These are phyloP conservation scores for Hymenoscyphus infarciens DNA, from an alignment of 2,329 filamentous ascomycete species.

Conservation along the genomic window DNA sequence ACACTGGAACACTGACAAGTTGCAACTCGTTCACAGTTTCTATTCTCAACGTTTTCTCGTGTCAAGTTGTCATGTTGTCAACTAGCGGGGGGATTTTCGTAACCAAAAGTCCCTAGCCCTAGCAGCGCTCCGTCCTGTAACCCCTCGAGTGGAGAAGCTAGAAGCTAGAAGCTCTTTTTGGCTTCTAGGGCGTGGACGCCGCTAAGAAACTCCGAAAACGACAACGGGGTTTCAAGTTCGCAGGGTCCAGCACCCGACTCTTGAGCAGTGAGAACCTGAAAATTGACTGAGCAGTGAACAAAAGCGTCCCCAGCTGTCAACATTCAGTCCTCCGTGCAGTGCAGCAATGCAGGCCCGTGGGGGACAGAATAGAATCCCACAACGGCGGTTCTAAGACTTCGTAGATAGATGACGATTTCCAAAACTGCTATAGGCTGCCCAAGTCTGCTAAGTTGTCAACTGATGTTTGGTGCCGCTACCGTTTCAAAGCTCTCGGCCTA, in stretches of 20 bases:
- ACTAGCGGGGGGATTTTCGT: background rate
- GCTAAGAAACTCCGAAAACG: background rate
- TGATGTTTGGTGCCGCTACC: background rate
- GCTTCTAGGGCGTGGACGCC: background rate
- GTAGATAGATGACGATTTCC: no score
- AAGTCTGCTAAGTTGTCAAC: background rate
- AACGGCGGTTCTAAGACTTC: background rate
- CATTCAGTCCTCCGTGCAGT: background rate
- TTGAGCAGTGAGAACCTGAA: background rate
- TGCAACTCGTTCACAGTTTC: background rate
- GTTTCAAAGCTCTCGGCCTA: background rate
- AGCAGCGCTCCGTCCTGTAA: background rate
- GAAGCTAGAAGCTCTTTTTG: conserved; percentile 1
- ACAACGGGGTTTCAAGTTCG: conserved; percentile 1
- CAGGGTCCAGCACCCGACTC: background rate
- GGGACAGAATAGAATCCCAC: background rate
- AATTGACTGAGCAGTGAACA: background rate
- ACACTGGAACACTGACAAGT: background rate
- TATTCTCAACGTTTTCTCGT: background rate
- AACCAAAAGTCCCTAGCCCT: background rate
- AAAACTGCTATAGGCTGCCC: no score
- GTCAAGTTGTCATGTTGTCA: conserved; percentile 1
- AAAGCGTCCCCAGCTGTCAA: background rate
- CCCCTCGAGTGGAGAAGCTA: conserved; percentile 1
- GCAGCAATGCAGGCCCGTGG: background rate